These are phyloP conservation scores for Umbelopsis sp. DNA, from an alignment of 371 early-diverging fungal species.

Conservation along the genomic window DNA sequence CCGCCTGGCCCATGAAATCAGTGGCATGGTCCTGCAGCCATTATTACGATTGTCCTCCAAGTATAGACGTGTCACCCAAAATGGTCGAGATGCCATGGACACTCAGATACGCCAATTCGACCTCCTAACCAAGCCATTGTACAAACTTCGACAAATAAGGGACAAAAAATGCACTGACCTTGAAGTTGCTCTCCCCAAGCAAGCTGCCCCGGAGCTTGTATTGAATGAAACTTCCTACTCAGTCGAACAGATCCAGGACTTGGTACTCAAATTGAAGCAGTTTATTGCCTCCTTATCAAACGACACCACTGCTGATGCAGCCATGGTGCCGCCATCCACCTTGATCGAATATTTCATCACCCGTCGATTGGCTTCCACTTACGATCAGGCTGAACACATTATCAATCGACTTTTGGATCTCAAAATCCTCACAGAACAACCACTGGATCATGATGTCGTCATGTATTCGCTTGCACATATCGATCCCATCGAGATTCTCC, in stretches of 20 bases:
- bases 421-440: not conserved
- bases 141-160: constrained; percentile 10
- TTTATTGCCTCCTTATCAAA: not conserved
- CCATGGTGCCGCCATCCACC: not conserved
- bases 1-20: constrained; percentile 59
- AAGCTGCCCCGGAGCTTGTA: not conserved
- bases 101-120: constrained; percentile 47
- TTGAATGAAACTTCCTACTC: not conserved
- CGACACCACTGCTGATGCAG: not conserved
- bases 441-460: not conserved
- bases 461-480: not conserved
- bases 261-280: not conserved
- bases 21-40: constrained; percentile 64
- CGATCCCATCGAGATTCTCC: not conserved
- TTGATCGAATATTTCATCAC: constrained; percentile 6
- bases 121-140: constrained; percentile 28
- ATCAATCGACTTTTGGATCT: not conserved
- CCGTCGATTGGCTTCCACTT: too few species aligned
- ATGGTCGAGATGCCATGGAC: constrained; percentile 57
- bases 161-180: not conserved
- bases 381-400: too few species aligned
- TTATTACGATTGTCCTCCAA: constrained; percentile 52
- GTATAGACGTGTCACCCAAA: constrained; percentile 55
- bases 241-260: not conserved
- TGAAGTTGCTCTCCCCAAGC: not conserved